These are phyloP conservation scores for Orbilia ellipsospora DNA, from an alignment of 2,329 filamentous ascomycete species.

Conservation along the genomic window DNA sequence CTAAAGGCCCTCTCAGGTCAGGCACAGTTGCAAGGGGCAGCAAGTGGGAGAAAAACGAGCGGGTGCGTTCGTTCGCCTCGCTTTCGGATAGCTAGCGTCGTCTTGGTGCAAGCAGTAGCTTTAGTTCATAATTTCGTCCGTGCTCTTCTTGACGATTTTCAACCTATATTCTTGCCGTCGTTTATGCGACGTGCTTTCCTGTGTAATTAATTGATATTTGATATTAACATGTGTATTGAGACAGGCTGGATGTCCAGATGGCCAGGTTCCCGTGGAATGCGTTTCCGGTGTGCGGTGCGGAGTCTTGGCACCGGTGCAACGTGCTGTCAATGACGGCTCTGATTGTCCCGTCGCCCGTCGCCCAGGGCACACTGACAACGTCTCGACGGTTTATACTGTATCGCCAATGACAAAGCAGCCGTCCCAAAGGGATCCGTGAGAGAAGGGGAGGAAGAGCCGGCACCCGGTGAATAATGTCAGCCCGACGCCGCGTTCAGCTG, in stretches of 20 bases:
- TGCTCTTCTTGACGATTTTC: too few relatives aligned
- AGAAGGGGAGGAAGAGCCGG: neutral
- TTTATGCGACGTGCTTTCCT: neutral
- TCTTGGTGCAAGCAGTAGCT: neutral
- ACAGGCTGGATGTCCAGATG: neutral
- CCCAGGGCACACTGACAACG: too few relatives aligned
- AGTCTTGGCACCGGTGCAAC: constrained; percentile 35
- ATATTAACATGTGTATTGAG: too few relatives aligned
- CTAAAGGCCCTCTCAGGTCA: constrained; percentile 15
- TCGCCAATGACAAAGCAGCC: neutral
- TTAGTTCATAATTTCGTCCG: too few relatives aligned
- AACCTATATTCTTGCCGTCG: neutral
- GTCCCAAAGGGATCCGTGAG: neutral
- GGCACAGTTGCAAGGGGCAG: constrained; percentile 29
- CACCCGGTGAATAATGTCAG: neutral
- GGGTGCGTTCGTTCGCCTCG: constrained; percentile 30
- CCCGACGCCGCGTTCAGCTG: neutral
- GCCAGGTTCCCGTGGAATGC: neutral
- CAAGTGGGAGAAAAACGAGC: constrained; percentile 30
- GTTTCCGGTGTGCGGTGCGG: constrained; percentile 18
- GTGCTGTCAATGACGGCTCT: constrained; percentile 47
- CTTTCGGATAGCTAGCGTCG: constrained; percentile 33
- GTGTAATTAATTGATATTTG: too few relatives aligned
- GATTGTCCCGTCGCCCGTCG: constrained; percentile 33
- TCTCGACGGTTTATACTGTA: neutral